Conservation (phyloP, 2,329 filamentous ascomycete genomes). For the Talaromyces verruculosus region DNA sequence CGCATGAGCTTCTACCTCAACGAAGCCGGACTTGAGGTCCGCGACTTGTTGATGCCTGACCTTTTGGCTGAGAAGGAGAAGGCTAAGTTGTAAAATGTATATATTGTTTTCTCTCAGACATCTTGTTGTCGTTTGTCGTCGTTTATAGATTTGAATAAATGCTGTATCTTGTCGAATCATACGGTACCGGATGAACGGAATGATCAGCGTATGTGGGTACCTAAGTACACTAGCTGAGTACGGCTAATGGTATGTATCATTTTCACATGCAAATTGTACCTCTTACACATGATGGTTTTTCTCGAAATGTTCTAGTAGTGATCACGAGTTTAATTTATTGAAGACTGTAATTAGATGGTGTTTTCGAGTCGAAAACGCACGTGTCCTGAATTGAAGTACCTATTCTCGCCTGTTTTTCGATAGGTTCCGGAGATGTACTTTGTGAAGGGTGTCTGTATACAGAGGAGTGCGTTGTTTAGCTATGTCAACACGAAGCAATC, state of each 20-base stretch:
- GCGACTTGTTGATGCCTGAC: conserved; percentile 79
- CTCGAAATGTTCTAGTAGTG: neutral
- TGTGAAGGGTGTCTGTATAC: neutral
- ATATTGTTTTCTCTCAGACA: neutral
- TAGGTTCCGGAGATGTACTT: neutral
- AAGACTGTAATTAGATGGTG: neutral
- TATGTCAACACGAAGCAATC: neutral
- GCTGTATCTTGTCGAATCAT: neutral
- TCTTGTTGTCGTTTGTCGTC: neutral
- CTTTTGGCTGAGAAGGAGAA: conserved; percentile 68
- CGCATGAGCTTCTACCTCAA: conserved; percentile 96
- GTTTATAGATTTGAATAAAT: conserved; percentile 1
- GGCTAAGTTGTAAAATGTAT: conserved; percentile 71
- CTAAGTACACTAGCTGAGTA: neutral
- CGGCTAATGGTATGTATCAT: neutral
- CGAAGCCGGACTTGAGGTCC: conserved; percentile 86
- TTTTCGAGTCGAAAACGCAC: too few relatives aligned
- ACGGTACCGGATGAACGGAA: conserved; percentile 2
- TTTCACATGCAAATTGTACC: neutral
- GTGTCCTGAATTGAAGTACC: neutral
- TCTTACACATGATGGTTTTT: neutral
- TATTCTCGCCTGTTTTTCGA: neutral
- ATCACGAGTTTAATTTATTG: neutral
- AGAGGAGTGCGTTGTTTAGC: neutral
- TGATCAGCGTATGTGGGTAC: neutral